These are phyloP conservation scores for Dioscorea cayenensis DNA, from an alignment of 116 monocot genomes.

Conservation along the genomic window DNA sequence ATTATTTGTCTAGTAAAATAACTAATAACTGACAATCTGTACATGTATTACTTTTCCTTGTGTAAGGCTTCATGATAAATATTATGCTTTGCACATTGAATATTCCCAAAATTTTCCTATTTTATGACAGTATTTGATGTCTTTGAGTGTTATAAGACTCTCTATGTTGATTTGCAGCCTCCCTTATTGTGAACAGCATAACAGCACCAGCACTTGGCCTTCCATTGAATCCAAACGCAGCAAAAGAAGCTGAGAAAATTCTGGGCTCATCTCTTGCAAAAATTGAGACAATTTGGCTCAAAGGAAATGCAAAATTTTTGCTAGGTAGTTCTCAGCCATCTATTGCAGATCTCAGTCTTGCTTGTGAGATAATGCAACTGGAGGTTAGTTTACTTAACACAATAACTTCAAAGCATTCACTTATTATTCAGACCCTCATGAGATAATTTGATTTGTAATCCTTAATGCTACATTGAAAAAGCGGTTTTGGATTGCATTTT, in stretches of 20 bases:
- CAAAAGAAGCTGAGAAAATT: constrained; percentile 53
- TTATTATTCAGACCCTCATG: not conserved
- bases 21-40: not conserved
- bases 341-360: constrained; percentile 96
- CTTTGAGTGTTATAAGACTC: not conserved
- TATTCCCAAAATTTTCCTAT: too few species aligned
- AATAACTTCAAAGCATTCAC: not conserved
- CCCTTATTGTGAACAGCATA: constrained; percentile 32
- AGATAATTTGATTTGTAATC: not conserved
- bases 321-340: constrained; percentile 73
- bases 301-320: constrained; percentile 71
- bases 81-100: too few species aligned
- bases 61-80: not conserved
- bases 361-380: constrained; percentile 92
- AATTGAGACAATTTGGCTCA: constrained; percentile 78
- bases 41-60: not conserved
- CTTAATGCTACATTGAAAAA: not conserved
- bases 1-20: not conserved
- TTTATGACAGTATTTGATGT: too few species aligned
- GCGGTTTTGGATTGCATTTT: too few species aligned
- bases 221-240: constrained; percentile 46
- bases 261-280: constrained; percentile 46
- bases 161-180: constrained; percentile 30
- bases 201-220: constrained; percentile 67
- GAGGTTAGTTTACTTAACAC: constrained; percentile 41